Evolutionary conservation across 257 asterid genomes (phyloP), one percentile per base, ranked within the genome.

Genomic region (Salvia splendens): DNA sequence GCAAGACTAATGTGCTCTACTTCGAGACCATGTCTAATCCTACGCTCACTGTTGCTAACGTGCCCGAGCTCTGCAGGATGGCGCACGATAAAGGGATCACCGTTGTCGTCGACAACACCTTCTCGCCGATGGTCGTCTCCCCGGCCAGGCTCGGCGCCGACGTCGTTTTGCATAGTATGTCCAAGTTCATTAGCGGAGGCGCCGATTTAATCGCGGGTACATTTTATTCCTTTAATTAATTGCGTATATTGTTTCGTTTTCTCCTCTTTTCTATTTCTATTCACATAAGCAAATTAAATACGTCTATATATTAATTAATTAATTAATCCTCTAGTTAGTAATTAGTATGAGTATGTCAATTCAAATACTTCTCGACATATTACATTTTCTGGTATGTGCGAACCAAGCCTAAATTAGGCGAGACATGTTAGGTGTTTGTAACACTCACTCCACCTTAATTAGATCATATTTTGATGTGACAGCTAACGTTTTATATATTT

Each of bases 191-290:
- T 14, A 93, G 97, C 76, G 99, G 99, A 12, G 89, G 95, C 59
- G 97, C 96, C 57, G 99, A 93, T 57, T 82, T 93, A 56, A 88
- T 93, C 11, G 99, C 99, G 71, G 99, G 99, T 89, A 8, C 6
- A 36, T 32, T 10, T 3, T 6, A 9, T 24, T 0, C 20, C 3
- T 12, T 48, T 15, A 24, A 24, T 24, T 50, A 28, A 28, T 55
- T 55, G 41, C 61, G 16, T 53, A 2, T 16, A 16, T 50, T 15
- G 6, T 50, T 50, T 50, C 8, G 33, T 50, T 16, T 50, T 17
- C 9, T 3, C 42, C 42, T 53, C 12, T 8, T 38, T 20, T 20
- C 24, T 20, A 20, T 20, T 20, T 20, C 24, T n/a, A n/a, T n/a
- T n/a, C n/a, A n/a, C n/a, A n/a, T n/a, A n/a, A n/a, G n/a, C n/a